These are phyloP conservation scores for Arabidopsis lyrata DNA, from an alignment of 441 rosid species.

Conservation along the genomic window DNA sequence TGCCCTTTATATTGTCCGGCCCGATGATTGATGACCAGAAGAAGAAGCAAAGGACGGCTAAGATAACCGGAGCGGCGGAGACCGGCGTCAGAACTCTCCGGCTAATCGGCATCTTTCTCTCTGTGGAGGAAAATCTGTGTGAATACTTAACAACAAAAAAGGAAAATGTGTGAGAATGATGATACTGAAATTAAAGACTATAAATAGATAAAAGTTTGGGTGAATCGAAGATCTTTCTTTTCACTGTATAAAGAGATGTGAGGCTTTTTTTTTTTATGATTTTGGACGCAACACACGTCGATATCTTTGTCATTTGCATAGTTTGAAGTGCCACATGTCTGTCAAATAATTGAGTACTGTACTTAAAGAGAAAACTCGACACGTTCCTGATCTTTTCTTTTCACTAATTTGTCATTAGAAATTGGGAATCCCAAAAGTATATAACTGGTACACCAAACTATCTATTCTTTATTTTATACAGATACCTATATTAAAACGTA, in stretches of 20 bases:
- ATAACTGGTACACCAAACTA: too few relatives aligned
- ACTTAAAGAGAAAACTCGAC: too few relatives aligned
- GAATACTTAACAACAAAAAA: too few relatives aligned
- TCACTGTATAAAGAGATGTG: background rate
- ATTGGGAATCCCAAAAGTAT: too few relatives aligned
- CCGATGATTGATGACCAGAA: constrained; percentile 37
- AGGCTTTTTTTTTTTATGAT: background rate
- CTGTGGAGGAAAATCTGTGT: background rate
- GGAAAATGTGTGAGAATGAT: background rate
- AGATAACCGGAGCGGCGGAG: constrained; percentile 20
- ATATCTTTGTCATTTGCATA: background rate
- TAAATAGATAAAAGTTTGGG: constrained; percentile 4
- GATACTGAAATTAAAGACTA: background rate
- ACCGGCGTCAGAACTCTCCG: constrained; percentile 27
- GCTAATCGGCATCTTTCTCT: constrained; percentile 28
- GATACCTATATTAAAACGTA: too few relatives aligned
- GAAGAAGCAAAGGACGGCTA: constrained; percentile 30
- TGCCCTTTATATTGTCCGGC: constrained; percentile 43
- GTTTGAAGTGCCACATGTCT: background rate
- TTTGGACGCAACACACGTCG: background rate
- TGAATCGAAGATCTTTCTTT: too few relatives aligned
- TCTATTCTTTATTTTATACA: too few relatives aligned
- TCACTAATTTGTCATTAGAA: too few relatives aligned
- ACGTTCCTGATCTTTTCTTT: too few relatives aligned
- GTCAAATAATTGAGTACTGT: background rate